Evolutionary conservation across 768 basidiomycete genomes (phyloP).

Genomic region (Mycena galericulata): DNA sequence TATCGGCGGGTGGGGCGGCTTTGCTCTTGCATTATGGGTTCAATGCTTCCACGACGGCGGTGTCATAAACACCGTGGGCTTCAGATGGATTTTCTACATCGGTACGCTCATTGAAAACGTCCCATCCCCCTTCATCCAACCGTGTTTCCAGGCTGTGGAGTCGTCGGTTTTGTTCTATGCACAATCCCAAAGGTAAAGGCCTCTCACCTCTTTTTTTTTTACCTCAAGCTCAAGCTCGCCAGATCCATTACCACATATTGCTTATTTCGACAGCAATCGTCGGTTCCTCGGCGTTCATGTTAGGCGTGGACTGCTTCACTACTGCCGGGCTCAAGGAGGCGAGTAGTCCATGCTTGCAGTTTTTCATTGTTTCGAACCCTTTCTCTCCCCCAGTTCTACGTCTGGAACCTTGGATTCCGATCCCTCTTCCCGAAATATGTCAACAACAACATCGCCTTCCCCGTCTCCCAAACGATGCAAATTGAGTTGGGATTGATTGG

Average conservation of each 20-base stretch:
- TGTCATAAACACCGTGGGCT: constrained; percentile 79
- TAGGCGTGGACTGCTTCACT: constrained; percentile 95
- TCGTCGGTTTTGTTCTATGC: constrained; percentile 84
- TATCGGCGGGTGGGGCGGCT: constrained; percentile 87
- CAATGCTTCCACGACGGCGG: constrained; percentile 89
- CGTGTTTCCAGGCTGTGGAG: constrained; percentile 67
- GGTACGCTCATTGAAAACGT: constrained; percentile 59
- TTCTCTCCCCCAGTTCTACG: constrained; percentile 76
- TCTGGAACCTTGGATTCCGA: constrained; percentile 94
- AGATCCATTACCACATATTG: constrained; percentile 88
- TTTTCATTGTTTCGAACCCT: constrained; percentile 27
- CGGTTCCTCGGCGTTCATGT: constrained; percentile 89
- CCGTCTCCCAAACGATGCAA: constrained; percentile 90
- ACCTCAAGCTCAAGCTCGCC: constrained; percentile 32
- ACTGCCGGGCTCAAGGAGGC: constrained; percentile 95
- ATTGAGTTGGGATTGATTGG: constrained; percentile 92
- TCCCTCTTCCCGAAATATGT: constrained; percentile 83
- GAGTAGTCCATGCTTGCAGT: constrained; percentile 38
- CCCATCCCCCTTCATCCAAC: constrained; percentile 35
- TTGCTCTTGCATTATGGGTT: constrained; percentile 88
- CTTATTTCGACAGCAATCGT: constrained; percentile 91
- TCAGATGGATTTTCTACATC: constrained; percentile 92
- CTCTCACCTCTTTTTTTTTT: constrained; percentile 26
- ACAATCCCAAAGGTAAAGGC: constrained; percentile 76
- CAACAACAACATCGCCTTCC: constrained; percentile 76